A percentile compares a stretch with the other conserved stretches of the same genome.
Evolutionary conservation across 2,329 filamentous ascomycete genomes (phyloP).

Genomic region (Coniochaeta ligniaria): DNA sequence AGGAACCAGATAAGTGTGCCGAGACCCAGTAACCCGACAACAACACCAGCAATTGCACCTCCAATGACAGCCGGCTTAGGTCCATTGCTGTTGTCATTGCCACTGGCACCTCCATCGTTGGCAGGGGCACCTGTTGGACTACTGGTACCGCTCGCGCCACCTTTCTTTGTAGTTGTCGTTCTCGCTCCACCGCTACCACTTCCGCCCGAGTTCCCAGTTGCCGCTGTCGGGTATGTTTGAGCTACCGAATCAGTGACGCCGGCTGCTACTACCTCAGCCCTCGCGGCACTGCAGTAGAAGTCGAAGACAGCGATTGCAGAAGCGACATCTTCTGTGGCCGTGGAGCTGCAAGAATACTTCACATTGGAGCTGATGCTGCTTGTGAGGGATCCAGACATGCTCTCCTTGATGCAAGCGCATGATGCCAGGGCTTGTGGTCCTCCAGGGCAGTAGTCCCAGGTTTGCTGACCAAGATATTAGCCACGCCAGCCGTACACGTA

Average conservation of each 20-base stretch:
- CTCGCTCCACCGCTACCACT: conserved; percentile 3
- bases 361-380: conserved; percentile 36
- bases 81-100: conserved; percentile 5
- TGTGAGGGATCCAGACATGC: conserved; percentile 34
- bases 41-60: conserved; percentile 24
- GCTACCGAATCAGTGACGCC: conserved; percentile 31
- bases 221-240: conserved; percentile 16
- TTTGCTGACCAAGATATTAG: conserved; percentile 21
- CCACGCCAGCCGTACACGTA: background rate
- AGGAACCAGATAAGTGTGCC: conserved; percentile 29
- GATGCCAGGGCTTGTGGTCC: conserved; percentile 43
- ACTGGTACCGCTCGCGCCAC: background rate
- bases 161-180: conserved; percentile 4
- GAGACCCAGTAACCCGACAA: conserved; percentile 22
- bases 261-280: conserved; percentile 28
- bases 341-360: conserved; percentile 35
- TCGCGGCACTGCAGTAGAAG: conserved; percentile 43
- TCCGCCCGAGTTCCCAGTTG: conserved; percentile 1
- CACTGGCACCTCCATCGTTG: background rate
- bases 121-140: background rate
- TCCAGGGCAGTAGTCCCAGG: conserved; percentile 30
- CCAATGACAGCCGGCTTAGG: conserved; percentile 25
- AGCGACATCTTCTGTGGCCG: conserved; percentile 33
- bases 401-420: conserved; percentile 43
- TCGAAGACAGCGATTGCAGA: conserved; percentile 36